A percentile compares a stretch with the other conserved stretches of the same genome.
Evolutionary conservation across 2,329 filamentous ascomycete genomes (phyloP).

Genomic region (Aspergillaceae sp.): DNA sequence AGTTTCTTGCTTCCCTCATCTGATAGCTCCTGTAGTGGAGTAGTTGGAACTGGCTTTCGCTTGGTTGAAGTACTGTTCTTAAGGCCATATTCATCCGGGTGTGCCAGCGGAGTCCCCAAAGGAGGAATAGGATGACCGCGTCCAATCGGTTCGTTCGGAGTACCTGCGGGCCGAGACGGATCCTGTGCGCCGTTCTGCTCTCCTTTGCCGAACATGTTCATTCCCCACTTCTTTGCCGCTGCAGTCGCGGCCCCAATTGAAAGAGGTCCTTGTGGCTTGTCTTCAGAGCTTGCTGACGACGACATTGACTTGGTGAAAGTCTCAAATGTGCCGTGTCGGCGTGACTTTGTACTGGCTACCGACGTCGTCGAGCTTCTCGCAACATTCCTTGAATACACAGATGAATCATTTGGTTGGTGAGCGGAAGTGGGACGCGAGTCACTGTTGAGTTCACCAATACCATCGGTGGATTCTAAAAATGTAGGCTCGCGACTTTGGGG

Average conservation of each 20-base stretch:
- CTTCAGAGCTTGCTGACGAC: constrained; percentile 19
- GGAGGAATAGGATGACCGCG: constrained; percentile 74
- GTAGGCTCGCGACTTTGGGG: constrained; percentile 40
- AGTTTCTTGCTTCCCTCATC: constrained; percentile 26
- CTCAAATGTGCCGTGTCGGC: constrained; percentile 23
- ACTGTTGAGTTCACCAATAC: constrained; percentile 9
- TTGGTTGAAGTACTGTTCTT: constrained; percentile 54
- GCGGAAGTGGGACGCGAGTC: constrained; percentile 22
- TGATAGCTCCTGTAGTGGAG: constrained; percentile 25
- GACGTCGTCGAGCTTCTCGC: constrained; percentile 19
- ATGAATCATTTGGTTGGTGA: constrained; percentile 16
- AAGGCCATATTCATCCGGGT: constrained; percentile 50
- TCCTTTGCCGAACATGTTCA: constrained; percentile 40
- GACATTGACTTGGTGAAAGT: constrained; percentile 19
- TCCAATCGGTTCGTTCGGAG: constrained; percentile 64
- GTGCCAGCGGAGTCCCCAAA: constrained; percentile 68
- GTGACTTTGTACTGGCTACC: constrained; percentile 18
- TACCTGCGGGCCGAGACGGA: constrained; percentile 31
- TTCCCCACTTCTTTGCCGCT: constrained; percentile 53
- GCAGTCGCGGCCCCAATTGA: constrained; percentile 45
- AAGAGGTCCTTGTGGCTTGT: constrained; percentile 33
- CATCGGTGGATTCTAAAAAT: constrained; percentile 39
- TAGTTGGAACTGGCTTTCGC: constrained; percentile 53
- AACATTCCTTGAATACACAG: constrained; percentile 13
- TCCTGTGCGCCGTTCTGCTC: constrained; percentile 36